Conservation (phyloP, 139 green algal species). For the Asterochloris erici region DNA sequence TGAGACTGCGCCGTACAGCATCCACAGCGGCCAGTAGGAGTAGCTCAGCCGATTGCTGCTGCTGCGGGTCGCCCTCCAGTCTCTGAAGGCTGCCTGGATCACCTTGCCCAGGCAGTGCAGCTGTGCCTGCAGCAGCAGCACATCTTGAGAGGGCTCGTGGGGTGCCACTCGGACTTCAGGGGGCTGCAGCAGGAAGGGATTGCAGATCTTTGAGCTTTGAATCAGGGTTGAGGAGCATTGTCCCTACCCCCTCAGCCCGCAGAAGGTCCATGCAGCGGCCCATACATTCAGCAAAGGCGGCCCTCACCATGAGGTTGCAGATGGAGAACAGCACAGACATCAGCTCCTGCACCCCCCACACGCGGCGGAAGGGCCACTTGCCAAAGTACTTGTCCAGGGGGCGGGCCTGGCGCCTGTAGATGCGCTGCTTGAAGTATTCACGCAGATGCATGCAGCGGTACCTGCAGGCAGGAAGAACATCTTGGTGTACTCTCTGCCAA, state of each 20-base stretch:
- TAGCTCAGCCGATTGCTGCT: neutral
- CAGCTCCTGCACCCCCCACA: constrained; percentile 51
- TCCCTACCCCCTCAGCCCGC: too few species aligned
- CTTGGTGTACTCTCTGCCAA: neutral
- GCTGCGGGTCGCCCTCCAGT: neutral
- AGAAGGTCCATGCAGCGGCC: constrained; percentile 66
- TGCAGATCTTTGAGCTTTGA: too few species aligned
- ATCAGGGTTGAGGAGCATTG: too few species aligned
- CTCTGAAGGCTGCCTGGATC: neutral
- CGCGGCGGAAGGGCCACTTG: constrained; percentile 84
- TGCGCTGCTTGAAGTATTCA: constrained; percentile 22
- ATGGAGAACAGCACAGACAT: constrained; percentile 69
- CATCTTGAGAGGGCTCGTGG: too few species aligned
- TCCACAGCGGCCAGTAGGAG: constrained; percentile 49
- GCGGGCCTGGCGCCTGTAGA: neutral
- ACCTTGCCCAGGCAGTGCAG: neutral
- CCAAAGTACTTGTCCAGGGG: constrained; percentile 72
- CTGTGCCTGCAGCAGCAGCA: constrained; percentile 41
- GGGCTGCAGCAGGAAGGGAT: too few species aligned
- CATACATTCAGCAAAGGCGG: constrained; percentile 56
- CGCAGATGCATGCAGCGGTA: constrained; percentile 78
- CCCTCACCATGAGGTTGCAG: constrained; percentile 52
- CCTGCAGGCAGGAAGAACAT: neutral
- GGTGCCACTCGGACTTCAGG: too few species aligned
- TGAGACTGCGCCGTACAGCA: constrained; percentile 45